Evolutionary conservation across 2,329 filamentous ascomycete species (phyloP), one percentile per base, ranked within the genome.

Genomic region (Exophiala sideris): DNA sequence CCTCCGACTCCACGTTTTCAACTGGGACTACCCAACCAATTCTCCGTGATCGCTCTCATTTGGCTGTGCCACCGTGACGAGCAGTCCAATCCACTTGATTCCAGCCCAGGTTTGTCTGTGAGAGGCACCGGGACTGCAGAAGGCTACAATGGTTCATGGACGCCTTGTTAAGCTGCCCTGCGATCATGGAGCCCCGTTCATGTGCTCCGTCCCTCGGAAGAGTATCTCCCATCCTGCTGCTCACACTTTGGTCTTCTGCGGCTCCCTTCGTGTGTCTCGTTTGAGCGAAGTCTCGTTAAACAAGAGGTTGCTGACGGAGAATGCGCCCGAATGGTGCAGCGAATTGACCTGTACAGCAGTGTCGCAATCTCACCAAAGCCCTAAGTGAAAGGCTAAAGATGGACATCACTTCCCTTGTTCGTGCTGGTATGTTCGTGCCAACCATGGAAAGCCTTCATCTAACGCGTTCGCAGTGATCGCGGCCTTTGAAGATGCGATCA

Each of bases 401-500:
- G 58, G 58, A 60, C 35, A 56, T 60, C 50, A 46, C 58, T 5
- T 54, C 53, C 12, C 58, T 60, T 3, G 58, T 60, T 39, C 56
- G 56, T 36, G 52, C 55, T 48, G 53, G 58, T 58, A 52, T 29
- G 58, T 49, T 14, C 29, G 32, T 20, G 6, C 7, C 14, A 41
- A 18, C 9, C n/a, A 10, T 7, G 11, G 16, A 16, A 14, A 9
- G 21, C 11, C 35, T 9, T 12, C 20, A 7, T 35, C 50, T 50
- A 14, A 53, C 29, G 24, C 14, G 11, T 4, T 39, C 14, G 3
- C 32, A 70, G 68, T 70, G 32, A 60, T 67, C 48, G 64, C 64
- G 39, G 65, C 66, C 33, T 70, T 69, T 42, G 56, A 66, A 29
- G 67, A 70, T 56, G 69, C 66, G 33, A 42, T 58, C 9, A 57